These are phyloP conservation scores for Saururus chinensis DNA, from an alignment of 164 flowering plant species.

Conservation along the genomic window DNA sequence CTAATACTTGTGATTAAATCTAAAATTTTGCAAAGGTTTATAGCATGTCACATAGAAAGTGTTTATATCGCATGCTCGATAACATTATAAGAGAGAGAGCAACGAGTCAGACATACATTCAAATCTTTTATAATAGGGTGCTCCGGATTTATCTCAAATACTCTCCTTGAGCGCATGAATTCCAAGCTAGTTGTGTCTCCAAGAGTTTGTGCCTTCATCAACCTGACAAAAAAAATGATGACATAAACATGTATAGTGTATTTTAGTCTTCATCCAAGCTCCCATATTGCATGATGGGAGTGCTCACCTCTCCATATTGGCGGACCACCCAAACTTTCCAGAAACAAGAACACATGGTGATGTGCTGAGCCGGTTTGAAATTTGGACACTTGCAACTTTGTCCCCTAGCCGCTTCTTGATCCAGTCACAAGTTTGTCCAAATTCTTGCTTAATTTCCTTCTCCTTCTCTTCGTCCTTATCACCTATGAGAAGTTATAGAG, in stretches of 20 bases:
- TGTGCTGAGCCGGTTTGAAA: conserved; percentile 73
- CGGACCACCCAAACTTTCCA: conserved; percentile 98
- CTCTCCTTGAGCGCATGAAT: conserved; percentile 15
- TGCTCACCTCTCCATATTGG: conserved; percentile 90
- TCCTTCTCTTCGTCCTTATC: conserved; percentile 80
- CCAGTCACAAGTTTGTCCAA: conserved; percentile 83
- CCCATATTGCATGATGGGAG: not conserved
- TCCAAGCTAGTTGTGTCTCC: conserved; percentile 16
- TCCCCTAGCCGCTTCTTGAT: conserved; percentile 81
- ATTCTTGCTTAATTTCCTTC: conserved; percentile 74
- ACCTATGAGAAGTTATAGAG: conserved; percentile 22
- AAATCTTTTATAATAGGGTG: conserved; percentile 13
- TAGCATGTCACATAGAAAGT: not conserved
- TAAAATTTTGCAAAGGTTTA: not conserved
- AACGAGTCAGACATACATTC: conserved; percentile 6
- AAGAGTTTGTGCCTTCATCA: conserved; percentile 20
- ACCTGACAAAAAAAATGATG: conserved; percentile 2
- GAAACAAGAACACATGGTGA: conserved; percentile 95
- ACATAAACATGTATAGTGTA: not conserved
- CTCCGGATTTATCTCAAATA: conserved; percentile 15
- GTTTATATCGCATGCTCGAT: not conserved
- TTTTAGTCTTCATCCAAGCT: not conserved
- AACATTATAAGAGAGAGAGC: not conserved
- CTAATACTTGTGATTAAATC: no score
- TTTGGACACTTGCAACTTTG: conserved; percentile 84